phyloP scores from a whole-genome alignment of 2,329 filamentous ascomycete genomes.

The Dothideomycetes sp. region DNA sequence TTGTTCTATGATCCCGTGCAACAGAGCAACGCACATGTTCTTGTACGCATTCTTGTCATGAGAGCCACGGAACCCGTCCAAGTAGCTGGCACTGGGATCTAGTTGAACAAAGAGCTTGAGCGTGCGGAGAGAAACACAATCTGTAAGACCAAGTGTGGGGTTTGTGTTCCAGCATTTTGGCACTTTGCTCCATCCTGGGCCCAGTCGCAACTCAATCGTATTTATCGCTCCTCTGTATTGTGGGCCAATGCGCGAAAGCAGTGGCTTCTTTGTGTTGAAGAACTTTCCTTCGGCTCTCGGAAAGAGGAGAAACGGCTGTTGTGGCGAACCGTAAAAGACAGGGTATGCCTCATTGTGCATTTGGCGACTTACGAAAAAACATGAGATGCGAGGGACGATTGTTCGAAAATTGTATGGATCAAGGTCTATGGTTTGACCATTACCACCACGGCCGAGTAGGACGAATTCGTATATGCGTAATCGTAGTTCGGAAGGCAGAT shows the following conservation, averaged over 20 bases:
- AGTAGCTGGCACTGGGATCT: conserved; percentile 56
- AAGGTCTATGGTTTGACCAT: conserved; percentile 49
- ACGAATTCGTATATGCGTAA: conserved; percentile 58
- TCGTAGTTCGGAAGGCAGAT: conserved; percentile 60
- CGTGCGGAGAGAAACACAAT: conserved; percentile 50
- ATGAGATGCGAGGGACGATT: conserved; percentile 47
- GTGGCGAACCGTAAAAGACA: conserved; percentile 50
- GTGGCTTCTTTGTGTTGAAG: conserved; percentile 64
- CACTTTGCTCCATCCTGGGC: conserved; percentile 61
- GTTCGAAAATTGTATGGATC: conserved; percentile 56
- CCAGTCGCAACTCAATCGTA: conserved; percentile 60
- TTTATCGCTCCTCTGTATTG: conserved; percentile 52
- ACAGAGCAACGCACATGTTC: conserved; percentile 50
- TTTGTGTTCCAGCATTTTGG: conserved; percentile 63
- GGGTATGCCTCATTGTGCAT: conserved; percentile 56
- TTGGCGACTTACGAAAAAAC: conserved; percentile 53
- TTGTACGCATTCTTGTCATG: conserved; percentile 61
- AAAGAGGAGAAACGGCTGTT: conserved; percentile 56
- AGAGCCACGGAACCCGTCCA: conserved; percentile 53
- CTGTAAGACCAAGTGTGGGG: conserved; percentile 51
- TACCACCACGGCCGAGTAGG: conserved; percentile 31
- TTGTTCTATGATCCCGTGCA: conserved; percentile 48
- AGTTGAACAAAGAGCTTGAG: conserved; percentile 62
- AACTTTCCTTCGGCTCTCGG: conserved; percentile 55
- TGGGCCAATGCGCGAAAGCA: conserved; percentile 56